A percentile compares a stretch with the other conserved stretches of the same genome.
phyloP scores from a whole-genome alignment of 1,139 yeast genomes.

The Meyerozyma sp. region DNA sequence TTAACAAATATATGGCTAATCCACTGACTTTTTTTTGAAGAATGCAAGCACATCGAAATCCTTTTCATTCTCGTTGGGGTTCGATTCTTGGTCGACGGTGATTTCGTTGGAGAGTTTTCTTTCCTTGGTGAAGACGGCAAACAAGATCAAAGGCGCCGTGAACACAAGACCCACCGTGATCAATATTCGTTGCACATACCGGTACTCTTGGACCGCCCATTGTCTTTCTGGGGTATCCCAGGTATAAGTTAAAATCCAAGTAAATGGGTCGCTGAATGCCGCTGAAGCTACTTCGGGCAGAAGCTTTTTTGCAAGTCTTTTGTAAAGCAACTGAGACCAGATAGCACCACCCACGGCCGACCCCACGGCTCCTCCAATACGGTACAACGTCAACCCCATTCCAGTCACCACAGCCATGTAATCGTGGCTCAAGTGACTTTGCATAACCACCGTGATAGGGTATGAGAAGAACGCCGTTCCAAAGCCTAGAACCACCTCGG shows the following conservation, averaged over 20 bases:
- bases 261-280: neutral
- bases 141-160: neutral
- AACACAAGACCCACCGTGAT: neutral
- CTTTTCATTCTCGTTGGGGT: neutral
- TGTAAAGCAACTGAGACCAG: slow-evolving; percentile 28
- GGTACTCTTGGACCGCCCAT: neutral
- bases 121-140: neutral
- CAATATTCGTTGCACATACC: neutral
- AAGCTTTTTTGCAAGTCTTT: slow-evolving; percentile 13
- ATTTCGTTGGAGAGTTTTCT: neutral
- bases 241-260: neutral
- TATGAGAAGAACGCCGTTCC: slow-evolving; percentile 35
- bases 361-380: slow-evolving; percentile 34
- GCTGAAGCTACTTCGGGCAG: neutral
- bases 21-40: neutral
- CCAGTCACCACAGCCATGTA: slow-evolving; percentile 33
- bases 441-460: slow-evolving; percentile 28
- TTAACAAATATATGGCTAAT: no score
- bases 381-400: slow-evolving; percentile 26
- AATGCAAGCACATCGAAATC: neutral
- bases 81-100: neutral
- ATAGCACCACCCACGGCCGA: slow-evolving; percentile 34
- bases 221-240: neutral
- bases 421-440: slow-evolving; percentile 31
- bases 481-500: slow-evolving; percentile 27